Evolutionary conservation across 805 yeast species (phyloP), one percentile per base, ranked within the genome.

Genomic region (Lipomyces yamadae): DNA sequence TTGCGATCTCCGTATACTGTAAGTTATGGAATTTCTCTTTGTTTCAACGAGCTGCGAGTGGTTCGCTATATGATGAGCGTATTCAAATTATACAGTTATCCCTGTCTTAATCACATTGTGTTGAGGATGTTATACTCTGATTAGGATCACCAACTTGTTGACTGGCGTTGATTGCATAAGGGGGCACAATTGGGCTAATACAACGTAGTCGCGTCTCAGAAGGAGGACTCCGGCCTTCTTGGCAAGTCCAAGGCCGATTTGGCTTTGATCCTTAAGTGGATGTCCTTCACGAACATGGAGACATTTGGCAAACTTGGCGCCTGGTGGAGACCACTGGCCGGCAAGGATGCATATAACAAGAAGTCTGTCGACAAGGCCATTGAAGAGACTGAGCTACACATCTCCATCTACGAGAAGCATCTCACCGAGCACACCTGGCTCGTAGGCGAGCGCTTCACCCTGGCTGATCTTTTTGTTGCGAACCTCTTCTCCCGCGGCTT

Each of bases 331-430:
- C 89, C 92, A 73, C 76, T 89, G 63, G 75, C 79, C 58, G 97
- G 97, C 74, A 79, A 76, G 62, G 77, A 71, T 63, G 93, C 96
- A 71, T 91, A 86, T 88, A 88, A 90, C 89, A 89, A 90, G 86
- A 88, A 87, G 80, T 67, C 32, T 64, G 85, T 84, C 67, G 90
- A 88, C 66, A 71, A 75, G 66, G 75, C 83, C 71, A 83, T 81
- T 56, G 74, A 74, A 58, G 76, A 81, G 63, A 24, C 61, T 34
- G 70, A 61, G 56, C 37, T 60, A 24, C 48, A 54, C 63, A 52
- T 60, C 42, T 54, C 61, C 53, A 15, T 39, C 54, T 55, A 45
- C 52, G 95, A 89, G 81, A 77, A 77, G 53, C 84, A 87, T 81
- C 82, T 87, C 74, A 77, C 81, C 70, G 81, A 83, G 73, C 80